Evolutionary conservation across 305 asterid genomes (phyloP), one percentile per base, ranked within the genome.

Genomic region (Striga hermonthica): DNA sequence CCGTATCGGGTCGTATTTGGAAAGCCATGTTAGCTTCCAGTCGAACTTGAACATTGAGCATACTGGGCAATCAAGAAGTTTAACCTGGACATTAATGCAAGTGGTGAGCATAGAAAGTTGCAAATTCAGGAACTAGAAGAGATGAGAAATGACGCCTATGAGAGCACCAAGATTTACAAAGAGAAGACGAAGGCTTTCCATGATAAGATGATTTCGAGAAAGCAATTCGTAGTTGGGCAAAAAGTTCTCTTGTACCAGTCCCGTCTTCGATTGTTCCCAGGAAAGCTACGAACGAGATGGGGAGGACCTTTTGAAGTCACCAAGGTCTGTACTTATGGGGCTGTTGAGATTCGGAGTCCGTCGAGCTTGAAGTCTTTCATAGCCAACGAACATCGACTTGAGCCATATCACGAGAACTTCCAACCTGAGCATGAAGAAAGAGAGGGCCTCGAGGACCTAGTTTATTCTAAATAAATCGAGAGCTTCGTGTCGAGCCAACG

Each of bases 1-100:
- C 43, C 57, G 1, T 40, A 38, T 15, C 10, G 35, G 6, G 0
- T 60, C 3, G 35, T 60, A n/a, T 60, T 11, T 41, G 55, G 56
- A 4, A 62, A 44, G 9, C 34, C 35, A 7, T 62, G 56, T 41
- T 50, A 65, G 4, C 62, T 44, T 7, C 56, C 67, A 39, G 16
- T 34, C 5, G 15, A 45, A 10, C 13, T 62, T 3, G 55, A 62
- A 9, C 40, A 44, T 41, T 4, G 28, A 3, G 28, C 49, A 15
- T 49, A 6, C 14, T 62, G 40, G 67, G 56, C 56, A 4, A 31
- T 62, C 11, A 60, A 60, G 10, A 6, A 37, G 4, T 16, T 12
- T 8, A 58, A 58, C 31, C n/a, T 37, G 64, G 9, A 10, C 6
- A 2, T 47, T 0, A 14, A 47, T 47, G 53, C 43, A 10, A 10